phyloP scores from a whole-genome alignment of 148 eudicot genomes.

The Amaranthus hypochondriacus region DNA sequence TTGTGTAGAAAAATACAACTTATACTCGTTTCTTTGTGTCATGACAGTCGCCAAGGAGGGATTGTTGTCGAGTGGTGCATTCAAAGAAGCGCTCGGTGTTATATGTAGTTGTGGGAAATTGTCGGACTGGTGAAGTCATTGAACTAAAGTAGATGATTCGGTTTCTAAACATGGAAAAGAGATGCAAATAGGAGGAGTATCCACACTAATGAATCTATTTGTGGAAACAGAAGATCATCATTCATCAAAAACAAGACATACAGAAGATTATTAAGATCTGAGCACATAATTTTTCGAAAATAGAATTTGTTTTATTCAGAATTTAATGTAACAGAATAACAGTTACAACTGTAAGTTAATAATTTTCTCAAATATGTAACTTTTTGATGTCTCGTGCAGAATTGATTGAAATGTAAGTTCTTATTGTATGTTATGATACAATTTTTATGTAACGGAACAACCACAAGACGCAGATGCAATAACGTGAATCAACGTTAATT shows the following conservation, averaged over 20 bases:
- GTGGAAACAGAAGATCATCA: slow-evolving; percentile 5
- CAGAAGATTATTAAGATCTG: neutral
- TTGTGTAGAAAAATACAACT: neutral
- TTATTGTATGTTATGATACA: neutral
- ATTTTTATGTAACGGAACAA: no score
- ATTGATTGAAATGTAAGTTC: slow-evolving; percentile 12
- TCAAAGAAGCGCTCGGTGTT: slow-evolving; percentile 29
- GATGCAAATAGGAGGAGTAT: neutral
- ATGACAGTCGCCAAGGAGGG: slow-evolving; percentile 35
- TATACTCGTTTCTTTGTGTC: neutral
- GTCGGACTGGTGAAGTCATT: slow-evolving; percentile 44
- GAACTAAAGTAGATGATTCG: slow-evolving; percentile 30
- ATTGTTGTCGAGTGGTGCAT: slow-evolving; percentile 32
- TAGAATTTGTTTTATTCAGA: neutral
- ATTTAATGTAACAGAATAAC: slow-evolving; percentile 12
- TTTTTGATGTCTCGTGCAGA: neutral
- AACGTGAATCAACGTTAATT: no score
- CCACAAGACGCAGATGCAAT: no score
- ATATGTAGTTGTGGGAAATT: slow-evolving; percentile 47
- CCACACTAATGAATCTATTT: neutral
- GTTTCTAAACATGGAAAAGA: neutral
- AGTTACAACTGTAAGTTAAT: neutral
- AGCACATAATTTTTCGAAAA: neutral
- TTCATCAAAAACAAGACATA: neutral
- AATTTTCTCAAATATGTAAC: neutral